These are phyloP conservation scores for Mortierella hygrophila DNA, from an alignment of 192 early-diverging fungal species.

Conservation along the genomic window DNA sequence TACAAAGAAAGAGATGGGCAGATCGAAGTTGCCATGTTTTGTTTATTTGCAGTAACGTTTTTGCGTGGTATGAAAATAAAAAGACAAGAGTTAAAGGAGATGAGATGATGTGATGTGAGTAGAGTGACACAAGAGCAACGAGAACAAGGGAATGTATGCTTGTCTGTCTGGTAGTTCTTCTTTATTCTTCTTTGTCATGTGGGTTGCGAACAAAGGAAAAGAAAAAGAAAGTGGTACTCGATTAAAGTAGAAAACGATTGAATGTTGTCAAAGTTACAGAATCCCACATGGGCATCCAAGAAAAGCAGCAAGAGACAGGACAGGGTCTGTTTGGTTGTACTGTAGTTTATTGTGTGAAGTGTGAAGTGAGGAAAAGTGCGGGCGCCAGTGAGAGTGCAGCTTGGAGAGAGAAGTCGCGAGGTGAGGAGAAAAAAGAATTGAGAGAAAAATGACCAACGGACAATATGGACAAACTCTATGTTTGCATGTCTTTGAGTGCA, in stretches of 20 bases:
- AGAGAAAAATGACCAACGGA: background rate
- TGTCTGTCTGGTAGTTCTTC: background rate
- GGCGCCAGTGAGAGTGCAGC: conserved; percentile 6
- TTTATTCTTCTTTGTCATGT: conserved; percentile 1
- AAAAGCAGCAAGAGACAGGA: background rate
- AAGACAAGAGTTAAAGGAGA: background rate
- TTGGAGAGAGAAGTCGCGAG: background rate
- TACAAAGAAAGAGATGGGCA: background rate
- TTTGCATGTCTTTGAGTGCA: background rate
- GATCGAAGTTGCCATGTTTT: background rate
- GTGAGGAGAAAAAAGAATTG: background rate
- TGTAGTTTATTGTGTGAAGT: background rate
- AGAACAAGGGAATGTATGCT: background rate
- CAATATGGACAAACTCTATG: background rate
- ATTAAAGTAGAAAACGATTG: conserved; percentile 4
- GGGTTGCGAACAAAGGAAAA: background rate
- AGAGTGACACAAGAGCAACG: background rate
- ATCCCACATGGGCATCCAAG: conserved; percentile 1
- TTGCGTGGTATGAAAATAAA: background rate
- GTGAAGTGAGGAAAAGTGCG: background rate
- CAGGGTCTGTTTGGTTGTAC: background rate
- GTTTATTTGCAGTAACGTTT: background rate
- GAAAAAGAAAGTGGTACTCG: background rate
- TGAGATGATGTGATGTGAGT: conserved; percentile 9
- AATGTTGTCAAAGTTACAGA: conserved; percentile 1